Evolutionary conservation across 495 filamentous ascomycete species (phyloP).

Genomic region (Rhypophila decipiens): DNA sequence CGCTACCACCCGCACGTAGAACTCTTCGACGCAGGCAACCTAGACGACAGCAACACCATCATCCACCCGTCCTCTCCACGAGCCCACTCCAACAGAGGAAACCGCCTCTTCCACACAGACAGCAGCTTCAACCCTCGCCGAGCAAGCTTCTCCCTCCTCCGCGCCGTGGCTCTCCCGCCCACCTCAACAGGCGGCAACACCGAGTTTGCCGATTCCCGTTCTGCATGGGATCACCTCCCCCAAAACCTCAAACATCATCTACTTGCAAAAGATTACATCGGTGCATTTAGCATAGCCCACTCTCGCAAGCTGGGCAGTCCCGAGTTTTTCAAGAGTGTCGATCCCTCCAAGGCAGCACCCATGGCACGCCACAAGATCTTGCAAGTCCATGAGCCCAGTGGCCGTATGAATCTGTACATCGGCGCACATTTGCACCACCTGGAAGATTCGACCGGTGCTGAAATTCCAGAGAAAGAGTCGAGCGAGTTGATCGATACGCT

Average conservation of each 20-base stretch:
- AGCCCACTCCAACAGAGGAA: slow-evolving; percentile 42
- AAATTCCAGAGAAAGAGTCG: slow-evolving; percentile 24
- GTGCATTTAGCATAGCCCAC: slow-evolving; percentile 48
- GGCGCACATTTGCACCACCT: slow-evolving; percentile 52
- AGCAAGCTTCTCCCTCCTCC: slow-evolving; percentile 48
- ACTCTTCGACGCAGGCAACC: slow-evolving; percentile 55
- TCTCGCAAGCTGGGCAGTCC: slow-evolving; percentile 49
- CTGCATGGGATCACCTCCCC: slow-evolving; percentile 47
- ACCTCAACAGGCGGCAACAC: slow-evolving; percentile 46
- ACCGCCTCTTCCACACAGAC: slow-evolving; percentile 55
- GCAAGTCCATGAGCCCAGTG: slow-evolving; percentile 48
- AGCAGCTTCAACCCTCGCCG: slow-evolving; percentile 55
- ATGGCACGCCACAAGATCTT: slow-evolving; percentile 46
- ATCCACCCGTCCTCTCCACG: slow-evolving; percentile 34
- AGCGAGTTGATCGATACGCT: slow-evolving; percentile 37
- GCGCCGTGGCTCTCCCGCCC: slow-evolving; percentile 47
- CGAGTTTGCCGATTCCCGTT: slow-evolving; percentile 52
- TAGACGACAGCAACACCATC: slow-evolving; percentile 36
- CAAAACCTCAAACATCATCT: slow-evolving; percentile 31
- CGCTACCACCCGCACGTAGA: slow-evolving; percentile 44
- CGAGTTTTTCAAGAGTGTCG: slow-evolving; percentile 42
- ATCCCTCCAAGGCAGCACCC: slow-evolving; percentile 30
- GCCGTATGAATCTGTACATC: slow-evolving; percentile 48
- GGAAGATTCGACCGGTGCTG: slow-evolving; percentile 42
- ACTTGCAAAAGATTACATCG: slow-evolving; percentile 43